A percentile compares a stretch with the other conserved stretches of the same genome.
Evolutionary conservation across 75 land plant genomes (phyloP).

Genomic region (Cupressus sempervirens): DNA sequence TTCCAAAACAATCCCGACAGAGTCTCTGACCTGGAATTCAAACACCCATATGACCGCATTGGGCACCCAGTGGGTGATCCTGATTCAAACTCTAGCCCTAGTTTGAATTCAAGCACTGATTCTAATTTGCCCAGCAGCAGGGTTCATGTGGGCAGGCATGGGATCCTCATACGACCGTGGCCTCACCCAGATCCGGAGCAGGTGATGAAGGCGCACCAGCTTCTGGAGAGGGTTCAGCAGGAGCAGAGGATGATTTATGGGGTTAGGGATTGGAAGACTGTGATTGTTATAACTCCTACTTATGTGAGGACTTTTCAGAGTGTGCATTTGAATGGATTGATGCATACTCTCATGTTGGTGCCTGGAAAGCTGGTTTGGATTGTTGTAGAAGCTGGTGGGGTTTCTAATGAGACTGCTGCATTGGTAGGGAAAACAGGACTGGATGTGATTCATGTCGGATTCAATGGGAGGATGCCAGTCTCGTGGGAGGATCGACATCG

Average conservation of each 20-base stretch:
- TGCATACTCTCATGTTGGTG: conserved; percentile 68
- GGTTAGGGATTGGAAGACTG: conserved; percentile 34
- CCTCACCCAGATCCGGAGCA: conserved; percentile 85
- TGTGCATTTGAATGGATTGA: conserved; percentile 70
- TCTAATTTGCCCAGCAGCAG: conserved; percentile 21
- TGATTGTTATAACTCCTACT: conserved; percentile 81
- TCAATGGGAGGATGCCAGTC: conserved; percentile 46
- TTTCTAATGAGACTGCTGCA: conserved; percentile 64
- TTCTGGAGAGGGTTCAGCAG: conserved; percentile 73
- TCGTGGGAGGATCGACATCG: conserved; percentile 53
- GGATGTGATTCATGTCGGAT: conserved; percentile 49
- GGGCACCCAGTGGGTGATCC: not conserved
- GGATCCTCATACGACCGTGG: conserved; percentile 87
- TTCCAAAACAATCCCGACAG: not conserved
- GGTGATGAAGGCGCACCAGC: conserved; percentile 64
- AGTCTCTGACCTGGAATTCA: not conserved
- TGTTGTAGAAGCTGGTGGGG: conserved; percentile 88
- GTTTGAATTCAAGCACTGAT: not conserved
- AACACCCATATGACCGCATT: not conserved
- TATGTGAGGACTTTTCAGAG: conserved; percentile 85
- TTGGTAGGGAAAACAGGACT: conserved; percentile 50
- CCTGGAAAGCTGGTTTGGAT: conserved; percentile 82
- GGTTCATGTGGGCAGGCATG: conserved; percentile 90
- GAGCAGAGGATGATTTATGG: conserved; percentile 76
- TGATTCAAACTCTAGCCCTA: not conserved